Conservation (phyloP, 2,329 filamentous ascomycete species). For the Cytospora paraplurivora region DNA sequence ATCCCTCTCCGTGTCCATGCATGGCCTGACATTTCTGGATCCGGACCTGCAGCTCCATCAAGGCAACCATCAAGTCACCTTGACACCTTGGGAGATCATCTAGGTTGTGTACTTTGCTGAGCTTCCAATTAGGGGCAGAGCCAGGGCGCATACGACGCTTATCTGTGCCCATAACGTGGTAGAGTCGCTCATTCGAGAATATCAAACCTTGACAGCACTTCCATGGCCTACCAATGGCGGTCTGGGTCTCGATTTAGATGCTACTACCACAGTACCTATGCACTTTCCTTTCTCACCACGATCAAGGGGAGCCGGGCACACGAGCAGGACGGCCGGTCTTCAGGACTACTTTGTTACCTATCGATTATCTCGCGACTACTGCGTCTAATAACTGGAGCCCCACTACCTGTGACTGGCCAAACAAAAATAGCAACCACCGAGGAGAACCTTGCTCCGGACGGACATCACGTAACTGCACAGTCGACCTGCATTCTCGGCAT, state of each 20-base stretch:
- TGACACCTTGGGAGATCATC: neutral
- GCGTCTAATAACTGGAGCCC: constrained; percentile 22
- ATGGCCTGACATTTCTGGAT: neutral
- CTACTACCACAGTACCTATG: neutral
- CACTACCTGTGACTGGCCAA: constrained; percentile 11
- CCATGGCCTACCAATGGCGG: constrained; percentile 18
- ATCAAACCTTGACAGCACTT: constrained; percentile 7
- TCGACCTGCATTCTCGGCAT: neutral
- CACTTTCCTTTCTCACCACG: constrained; percentile 1
- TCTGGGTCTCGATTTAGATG: neutral
- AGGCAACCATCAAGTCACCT: constrained; percentile 10
- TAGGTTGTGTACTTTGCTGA: constrained; percentile 11
- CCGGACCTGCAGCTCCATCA: constrained; percentile 16
- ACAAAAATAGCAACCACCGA: constrained; percentile 25
- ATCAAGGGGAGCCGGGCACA: constrained; percentile 3
- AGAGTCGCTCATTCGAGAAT: constrained; percentile 22
- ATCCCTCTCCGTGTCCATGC: constrained; percentile 17
- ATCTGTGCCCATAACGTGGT: constrained; percentile 17
- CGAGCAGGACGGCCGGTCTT: constrained; percentile 4
- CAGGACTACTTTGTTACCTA: neutral
- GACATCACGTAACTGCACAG: neutral
- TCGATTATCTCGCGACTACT: constrained; percentile 17
- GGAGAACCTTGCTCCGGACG: neutral
- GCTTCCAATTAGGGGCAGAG: constrained; percentile 24
- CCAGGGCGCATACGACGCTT: constrained; percentile 22